These are phyloP conservation scores for Pochonia chlamydosporia DNA, from an alignment of 2,329 filamentous ascomycete species.

Conservation along the genomic window DNA sequence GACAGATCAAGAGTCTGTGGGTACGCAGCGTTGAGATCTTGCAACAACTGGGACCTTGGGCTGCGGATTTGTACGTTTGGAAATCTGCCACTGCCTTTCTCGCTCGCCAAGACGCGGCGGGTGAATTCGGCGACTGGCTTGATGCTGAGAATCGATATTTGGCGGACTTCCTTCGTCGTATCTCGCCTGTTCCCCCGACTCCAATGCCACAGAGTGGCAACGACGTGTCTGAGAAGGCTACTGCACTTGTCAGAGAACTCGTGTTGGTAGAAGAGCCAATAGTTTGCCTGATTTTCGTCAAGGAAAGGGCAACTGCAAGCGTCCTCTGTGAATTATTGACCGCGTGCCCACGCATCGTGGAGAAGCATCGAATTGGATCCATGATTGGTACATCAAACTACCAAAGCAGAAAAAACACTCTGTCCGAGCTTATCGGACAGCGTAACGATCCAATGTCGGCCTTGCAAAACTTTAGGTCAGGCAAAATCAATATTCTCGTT, in stretches of 20 bases:
- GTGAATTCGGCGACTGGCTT: conserved; percentile 33
- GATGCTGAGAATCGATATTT: conserved; percentile 52
- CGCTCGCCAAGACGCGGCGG: conserved; percentile 12
- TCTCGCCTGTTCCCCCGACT: conserved; percentile 17
- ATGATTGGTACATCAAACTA: conserved; percentile 49
- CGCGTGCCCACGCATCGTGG: conserved; percentile 39
- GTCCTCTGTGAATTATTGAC: conserved; percentile 54
- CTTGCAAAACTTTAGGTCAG: conserved; percentile 44
- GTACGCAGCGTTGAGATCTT: conserved; percentile 45
- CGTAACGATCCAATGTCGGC: conserved; percentile 22
- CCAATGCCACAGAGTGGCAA: conserved; percentile 9
- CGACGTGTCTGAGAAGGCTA: conserved; percentile 52
- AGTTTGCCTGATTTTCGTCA: conserved; percentile 62
- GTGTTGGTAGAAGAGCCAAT: conserved; percentile 33
- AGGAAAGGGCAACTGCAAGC: conserved; percentile 54
- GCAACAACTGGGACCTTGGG: conserved; percentile 60
- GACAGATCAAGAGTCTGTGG: conserved; percentile 51
- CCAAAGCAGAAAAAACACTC: conserved; percentile 27
- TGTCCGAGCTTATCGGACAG: conserved; percentile 31
- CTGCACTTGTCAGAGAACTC: conserved; percentile 46
- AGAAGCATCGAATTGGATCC: conserved; percentile 43
- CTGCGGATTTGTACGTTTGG: conserved; percentile 59
- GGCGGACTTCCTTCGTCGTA: conserved; percentile 34
- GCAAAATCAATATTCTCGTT: conserved; percentile 51
- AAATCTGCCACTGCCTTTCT: conserved; percentile 36